Conservation (phyloP, 768 basidiomycete genomes). For the Lactifluus rugatus region DNA sequence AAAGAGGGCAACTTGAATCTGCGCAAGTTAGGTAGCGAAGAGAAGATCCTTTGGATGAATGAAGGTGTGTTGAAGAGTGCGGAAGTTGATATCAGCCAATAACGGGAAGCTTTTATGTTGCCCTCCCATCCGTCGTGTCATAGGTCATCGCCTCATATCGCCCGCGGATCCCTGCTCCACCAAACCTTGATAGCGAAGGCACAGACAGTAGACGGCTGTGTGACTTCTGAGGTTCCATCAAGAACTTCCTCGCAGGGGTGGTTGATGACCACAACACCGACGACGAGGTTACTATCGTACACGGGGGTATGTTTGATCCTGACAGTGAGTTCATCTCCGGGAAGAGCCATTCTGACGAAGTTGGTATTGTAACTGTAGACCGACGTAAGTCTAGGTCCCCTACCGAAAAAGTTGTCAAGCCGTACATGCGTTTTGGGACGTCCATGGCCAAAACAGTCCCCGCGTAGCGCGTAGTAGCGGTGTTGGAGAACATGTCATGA, state of each 20-base stretch:
- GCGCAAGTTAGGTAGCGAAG: slow-evolving; percentile 97
- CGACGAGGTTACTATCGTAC: slow-evolving; percentile 88
- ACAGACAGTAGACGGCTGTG: slow-evolving; percentile 85
- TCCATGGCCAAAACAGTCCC: slow-evolving; percentile 93
- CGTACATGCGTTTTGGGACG: slow-evolving; percentile 77
- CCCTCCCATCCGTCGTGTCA: slow-evolving; percentile 94
- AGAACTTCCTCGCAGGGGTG: slow-evolving; percentile 83
- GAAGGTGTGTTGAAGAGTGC: slow-evolving; percentile 97
- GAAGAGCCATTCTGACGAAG: slow-evolving; percentile 95
- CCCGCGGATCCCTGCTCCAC: slow-evolving; percentile 87
- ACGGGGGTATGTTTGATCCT: slow-evolving; percentile 85
- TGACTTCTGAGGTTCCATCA: slow-evolving; percentile 88
- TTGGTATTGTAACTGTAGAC: slow-evolving; percentile 69
- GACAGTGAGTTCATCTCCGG: slow-evolving; percentile 77
- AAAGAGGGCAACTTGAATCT: slow-evolving; percentile 96
- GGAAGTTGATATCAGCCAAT: slow-evolving; percentile 89
- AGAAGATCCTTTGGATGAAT: slow-evolving; percentile 90
- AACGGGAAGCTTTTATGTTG: slow-evolving; percentile 91
- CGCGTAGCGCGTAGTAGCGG: slow-evolving; percentile 84
- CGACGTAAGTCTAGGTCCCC: slow-evolving; percentile 10
- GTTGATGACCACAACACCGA: slow-evolving; percentile 81
- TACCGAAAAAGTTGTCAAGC: slow-evolving; percentile 27
- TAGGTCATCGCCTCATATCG: slow-evolving; percentile 99
- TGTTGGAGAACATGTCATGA: slow-evolving; percentile 94
- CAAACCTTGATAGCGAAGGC: slow-evolving; percentile 97